phyloP scores from a whole-genome alignment of 306 rosid species.

The Sicyos edulis region DNA sequence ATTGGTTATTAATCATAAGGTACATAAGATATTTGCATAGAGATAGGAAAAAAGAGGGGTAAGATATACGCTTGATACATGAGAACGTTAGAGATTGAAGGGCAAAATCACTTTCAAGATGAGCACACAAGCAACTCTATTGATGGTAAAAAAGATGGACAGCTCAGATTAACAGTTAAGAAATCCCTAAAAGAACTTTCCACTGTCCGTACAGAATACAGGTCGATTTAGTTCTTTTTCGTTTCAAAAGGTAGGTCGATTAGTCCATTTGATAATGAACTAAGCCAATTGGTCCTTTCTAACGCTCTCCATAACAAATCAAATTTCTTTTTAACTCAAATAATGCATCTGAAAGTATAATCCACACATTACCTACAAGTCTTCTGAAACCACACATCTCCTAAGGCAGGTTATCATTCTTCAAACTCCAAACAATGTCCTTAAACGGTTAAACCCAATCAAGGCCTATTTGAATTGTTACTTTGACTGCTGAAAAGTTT shows the following conservation, averaged over 20 bases:
- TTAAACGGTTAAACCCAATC: not conserved
- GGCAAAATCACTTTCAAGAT: not conserved
- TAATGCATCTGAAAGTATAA: not conserved
- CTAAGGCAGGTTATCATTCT: not conserved
- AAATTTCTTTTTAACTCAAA: not conserved
- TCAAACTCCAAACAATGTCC: slow-evolving; percentile 8
- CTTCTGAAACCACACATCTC: slow-evolving; percentile 11
- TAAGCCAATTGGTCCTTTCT: not conserved
- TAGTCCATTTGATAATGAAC: not conserved
- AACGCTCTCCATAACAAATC: not conserved
- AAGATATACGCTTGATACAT: not conserved
- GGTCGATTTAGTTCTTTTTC: not conserved
- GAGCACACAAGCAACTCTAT: not conserved
- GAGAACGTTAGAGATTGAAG: slow-evolving; percentile 4
- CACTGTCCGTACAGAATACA: not conserved
- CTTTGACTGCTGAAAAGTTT: not conserved
- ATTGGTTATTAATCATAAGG: slow-evolving; percentile 25
- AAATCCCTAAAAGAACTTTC: not conserved
- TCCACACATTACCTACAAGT: not conserved
- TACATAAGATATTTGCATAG: slow-evolving; percentile 17
- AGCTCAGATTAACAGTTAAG: not conserved
- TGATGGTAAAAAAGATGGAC: not conserved
- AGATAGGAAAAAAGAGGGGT: slow-evolving; percentile 17
- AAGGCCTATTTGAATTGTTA: not conserved
- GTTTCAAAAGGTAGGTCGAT: not conserved